phyloP scores from a whole-genome alignment of 768 basidiomycete genomes.

The Psilocybe subaeruginosa region DNA sequence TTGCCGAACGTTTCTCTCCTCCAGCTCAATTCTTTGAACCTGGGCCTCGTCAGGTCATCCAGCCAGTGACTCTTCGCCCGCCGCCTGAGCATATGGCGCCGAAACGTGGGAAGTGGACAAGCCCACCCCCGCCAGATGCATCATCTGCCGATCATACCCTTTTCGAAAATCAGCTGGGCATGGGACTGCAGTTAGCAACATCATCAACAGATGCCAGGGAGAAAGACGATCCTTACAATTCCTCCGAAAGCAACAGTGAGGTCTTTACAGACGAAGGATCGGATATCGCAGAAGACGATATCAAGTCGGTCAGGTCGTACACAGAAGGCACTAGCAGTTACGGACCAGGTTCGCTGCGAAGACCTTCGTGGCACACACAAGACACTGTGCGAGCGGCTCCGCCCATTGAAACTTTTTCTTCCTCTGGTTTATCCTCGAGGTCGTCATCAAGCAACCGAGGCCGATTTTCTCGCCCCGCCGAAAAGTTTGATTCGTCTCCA shows the following conservation, averaged over 20 bases:
- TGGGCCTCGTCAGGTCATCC: conserved; percentile 30
- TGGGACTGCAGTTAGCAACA: conserved; percentile 70
- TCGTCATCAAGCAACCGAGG: conserved; percentile 25
- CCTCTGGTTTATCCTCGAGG: conserved; percentile 19
- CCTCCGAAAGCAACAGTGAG: conserved; percentile 67
- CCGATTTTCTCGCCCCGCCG: conserved; percentile 29
- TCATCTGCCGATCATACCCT: conserved; percentile 64
- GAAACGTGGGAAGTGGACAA: conserved; percentile 81
- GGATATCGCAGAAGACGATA: conserved; percentile 68
- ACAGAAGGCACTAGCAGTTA: conserved; percentile 48
- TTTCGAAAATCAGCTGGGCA: conserved; percentile 70
- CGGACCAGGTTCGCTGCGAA: conserved; percentile 35
- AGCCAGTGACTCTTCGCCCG: conserved; percentile 38
- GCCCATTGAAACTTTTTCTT: conserved; percentile 12
- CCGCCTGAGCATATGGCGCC: conserved; percentile 83
- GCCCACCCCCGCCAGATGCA: conserved; percentile 80
- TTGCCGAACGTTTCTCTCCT: conserved; percentile 56
- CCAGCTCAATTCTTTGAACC: conserved; percentile 53
- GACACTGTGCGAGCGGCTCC: conserved; percentile 17
- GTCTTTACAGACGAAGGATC: conserved; percentile 68
- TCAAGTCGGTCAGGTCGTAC: conserved; percentile 68
- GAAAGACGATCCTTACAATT: conserved; percentile 44
- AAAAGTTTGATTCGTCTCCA: conserved; percentile 25
- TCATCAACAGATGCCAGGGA: conserved; percentile 64
- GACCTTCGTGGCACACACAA: conserved; percentile 54